phyloP scores from a whole-genome alignment of 225 moss, liverwort and hornwort genomes.

The Thuidium tamariscinum region DNA sequence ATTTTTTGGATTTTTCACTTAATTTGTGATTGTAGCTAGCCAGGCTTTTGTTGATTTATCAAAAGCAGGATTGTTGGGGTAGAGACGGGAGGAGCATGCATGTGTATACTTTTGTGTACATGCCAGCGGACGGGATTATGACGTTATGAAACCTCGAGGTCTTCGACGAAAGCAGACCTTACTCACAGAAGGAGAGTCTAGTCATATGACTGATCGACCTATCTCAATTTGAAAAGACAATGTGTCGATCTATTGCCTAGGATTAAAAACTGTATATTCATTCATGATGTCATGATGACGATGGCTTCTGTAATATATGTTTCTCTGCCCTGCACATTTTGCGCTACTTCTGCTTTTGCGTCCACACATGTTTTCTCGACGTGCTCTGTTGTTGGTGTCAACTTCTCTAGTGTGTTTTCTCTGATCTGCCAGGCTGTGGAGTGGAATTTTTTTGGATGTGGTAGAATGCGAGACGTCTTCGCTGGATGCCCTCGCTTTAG shows the following conservation, averaged over 20 bases:
- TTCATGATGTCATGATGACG: slow-evolving; percentile 44
- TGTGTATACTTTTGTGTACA: slow-evolving; percentile 32
- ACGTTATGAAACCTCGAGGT: slow-evolving; percentile 34
- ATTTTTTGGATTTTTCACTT: slow-evolving; percentile 44
- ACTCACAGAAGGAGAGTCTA: slow-evolving; percentile 26
- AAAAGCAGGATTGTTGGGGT: slow-evolving; percentile 37
- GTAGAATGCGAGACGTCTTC: background rate
- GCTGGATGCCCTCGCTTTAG: background rate
- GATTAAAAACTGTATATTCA: slow-evolving; percentile 38
- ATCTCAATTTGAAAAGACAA: slow-evolving; percentile 23
- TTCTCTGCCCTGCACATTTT: slow-evolving; percentile 29
- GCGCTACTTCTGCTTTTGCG: background rate
- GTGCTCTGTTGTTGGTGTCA: background rate
- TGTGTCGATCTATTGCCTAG: slow-evolving; percentile 43
- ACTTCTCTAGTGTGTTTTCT: background rate
- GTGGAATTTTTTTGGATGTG: background rate
- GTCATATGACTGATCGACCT: slow-evolving; percentile 38
- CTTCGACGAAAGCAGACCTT: slow-evolving; percentile 21
- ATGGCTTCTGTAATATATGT: slow-evolving; percentile 53
- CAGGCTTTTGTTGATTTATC: slow-evolving; percentile 42
- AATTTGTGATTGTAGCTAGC: slow-evolving; percentile 43
- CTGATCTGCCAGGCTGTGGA: background rate
- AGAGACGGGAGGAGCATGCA: slow-evolving; percentile 26
- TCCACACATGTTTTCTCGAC: background rate
- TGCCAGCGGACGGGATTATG: slow-evolving; percentile 18